Evolutionary conservation across 331 rosid species (phyloP).

Genomic region (Malus hybrid): DNA sequence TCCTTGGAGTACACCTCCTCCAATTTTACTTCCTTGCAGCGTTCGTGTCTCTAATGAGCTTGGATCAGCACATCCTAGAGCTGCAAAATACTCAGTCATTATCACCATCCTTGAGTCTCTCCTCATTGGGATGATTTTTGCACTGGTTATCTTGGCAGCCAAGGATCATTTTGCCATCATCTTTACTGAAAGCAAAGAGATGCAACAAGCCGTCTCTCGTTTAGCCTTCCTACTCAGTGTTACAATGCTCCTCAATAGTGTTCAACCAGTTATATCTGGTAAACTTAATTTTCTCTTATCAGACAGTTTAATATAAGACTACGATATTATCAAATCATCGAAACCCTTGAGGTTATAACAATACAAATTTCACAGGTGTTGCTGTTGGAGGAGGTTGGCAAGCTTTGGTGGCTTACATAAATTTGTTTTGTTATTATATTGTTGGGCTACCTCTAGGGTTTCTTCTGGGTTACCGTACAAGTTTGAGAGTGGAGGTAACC

Average conservation of each 20-base stretch:
- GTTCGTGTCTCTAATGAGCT: constrained; percentile 85
- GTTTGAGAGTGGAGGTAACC: constrained; percentile 60
- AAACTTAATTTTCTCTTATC: not conserved
- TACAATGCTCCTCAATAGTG: constrained; percentile 78
- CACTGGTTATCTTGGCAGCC: constrained; percentile 31
- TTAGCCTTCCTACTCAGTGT: constrained; percentile 70
- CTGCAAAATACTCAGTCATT: constrained; percentile 61
- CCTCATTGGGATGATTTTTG: constrained; percentile 48
- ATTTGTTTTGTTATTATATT: constrained; percentile 68
- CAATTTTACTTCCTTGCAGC: constrained; percentile 18
- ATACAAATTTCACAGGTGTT: constrained; percentile 45
- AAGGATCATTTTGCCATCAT: constrained; percentile 55
- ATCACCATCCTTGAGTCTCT: constrained; percentile 51
- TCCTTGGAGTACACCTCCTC: not conserved
- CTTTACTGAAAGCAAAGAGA: constrained; percentile 54
- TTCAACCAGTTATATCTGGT: constrained; percentile 86
- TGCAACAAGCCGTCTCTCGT: constrained; percentile 73
- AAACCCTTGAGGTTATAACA: not conserved
- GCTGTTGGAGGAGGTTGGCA: constrained; percentile 98
- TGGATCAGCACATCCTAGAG: constrained; percentile 73
- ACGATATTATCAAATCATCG: not conserved
- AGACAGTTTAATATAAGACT: not conserved
- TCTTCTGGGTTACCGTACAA: constrained; percentile 57
- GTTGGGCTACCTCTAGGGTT: constrained; percentile 83
- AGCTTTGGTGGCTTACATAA: constrained; percentile 74